Evolutionary conservation across 148 eudicot species (phyloP).

Genomic region (Rhododendron vialii): DNA sequence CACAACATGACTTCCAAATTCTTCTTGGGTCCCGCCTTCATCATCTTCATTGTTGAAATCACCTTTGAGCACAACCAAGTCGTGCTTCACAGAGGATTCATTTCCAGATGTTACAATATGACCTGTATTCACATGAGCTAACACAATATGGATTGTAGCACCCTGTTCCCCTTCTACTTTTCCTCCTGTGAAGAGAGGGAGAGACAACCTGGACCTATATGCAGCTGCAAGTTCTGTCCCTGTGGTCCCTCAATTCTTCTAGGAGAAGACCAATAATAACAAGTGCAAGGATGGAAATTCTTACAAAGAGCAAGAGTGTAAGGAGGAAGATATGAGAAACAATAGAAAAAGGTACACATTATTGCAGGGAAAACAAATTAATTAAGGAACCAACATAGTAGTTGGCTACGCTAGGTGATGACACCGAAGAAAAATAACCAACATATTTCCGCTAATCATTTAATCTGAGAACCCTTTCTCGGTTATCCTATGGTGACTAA

Average conservation of each 20-base stretch:
- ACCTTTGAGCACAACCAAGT: slow-evolving; percentile 77
- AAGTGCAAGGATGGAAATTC: background rate
- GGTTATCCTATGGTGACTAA: background rate
- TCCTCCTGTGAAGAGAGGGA: slow-evolving; percentile 91
- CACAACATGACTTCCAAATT: slow-evolving; percentile 52
- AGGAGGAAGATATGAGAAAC: background rate
- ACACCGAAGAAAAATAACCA: background rate
- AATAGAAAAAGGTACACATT: background rate
- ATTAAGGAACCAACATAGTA: background rate
- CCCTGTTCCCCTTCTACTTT: slow-evolving; percentile 99
- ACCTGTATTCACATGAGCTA: slow-evolving; percentile 66
- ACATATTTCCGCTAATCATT: background rate
- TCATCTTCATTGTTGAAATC: slow-evolving; percentile 31
- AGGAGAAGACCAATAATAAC: slow-evolving; percentile 65
- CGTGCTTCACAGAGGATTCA: slow-evolving; percentile 72
- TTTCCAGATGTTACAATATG: slow-evolving; percentile 72
- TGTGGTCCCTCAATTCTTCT: slow-evolving; percentile 84
- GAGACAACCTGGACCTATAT: slow-evolving; percentile 72
- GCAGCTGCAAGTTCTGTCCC: slow-evolving; percentile 80
- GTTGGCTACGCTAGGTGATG: background rate
- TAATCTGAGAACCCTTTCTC: background rate
- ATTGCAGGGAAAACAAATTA: background rate
- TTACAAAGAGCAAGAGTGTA: background rate
- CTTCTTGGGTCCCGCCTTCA: slow-evolving; percentile 68
- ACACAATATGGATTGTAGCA: slow-evolving; percentile 77